A percentile compares a stretch with the other conserved stretches of the same genome.
These are phyloP conservation scores for Antarctomyces pellizariae DNA, from an alignment of 495 filamentous ascomycete species.

Conservation along the genomic window DNA sequence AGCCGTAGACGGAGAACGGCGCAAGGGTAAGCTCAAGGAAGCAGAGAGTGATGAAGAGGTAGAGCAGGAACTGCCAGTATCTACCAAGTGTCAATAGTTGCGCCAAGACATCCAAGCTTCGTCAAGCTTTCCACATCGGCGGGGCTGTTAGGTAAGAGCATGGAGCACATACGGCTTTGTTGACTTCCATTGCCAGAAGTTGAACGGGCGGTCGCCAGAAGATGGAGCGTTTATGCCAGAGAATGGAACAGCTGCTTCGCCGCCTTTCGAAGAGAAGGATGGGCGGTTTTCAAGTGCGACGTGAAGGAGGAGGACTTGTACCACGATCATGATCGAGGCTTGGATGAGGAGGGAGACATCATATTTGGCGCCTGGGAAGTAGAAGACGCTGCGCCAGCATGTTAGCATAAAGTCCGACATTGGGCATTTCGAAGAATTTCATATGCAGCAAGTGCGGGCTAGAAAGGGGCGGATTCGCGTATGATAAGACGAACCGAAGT, in stretches of 20 bases:
- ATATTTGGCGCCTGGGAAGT: conserved; percentile 78
- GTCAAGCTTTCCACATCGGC: background rate
- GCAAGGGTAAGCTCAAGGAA: conserved; percentile 51
- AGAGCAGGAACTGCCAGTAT: conserved; percentile 73
- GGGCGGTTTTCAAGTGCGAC: conserved; percentile 78
- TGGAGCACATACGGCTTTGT: conserved; percentile 44
- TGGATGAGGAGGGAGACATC: conserved; percentile 62
- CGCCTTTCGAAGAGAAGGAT: conserved; percentile 28
- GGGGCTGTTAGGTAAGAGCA: background rate
- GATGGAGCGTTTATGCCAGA: too few relatives aligned
- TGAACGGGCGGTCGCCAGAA: too few relatives aligned
- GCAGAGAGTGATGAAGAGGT: conserved; percentile 39
- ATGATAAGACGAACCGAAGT: conserved; percentile 37
- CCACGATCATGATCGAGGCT: conserved; percentile 62
- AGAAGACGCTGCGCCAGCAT: conserved; percentile 43
- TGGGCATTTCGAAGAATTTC: background rate
- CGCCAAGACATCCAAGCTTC: background rate
- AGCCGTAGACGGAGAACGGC: conserved; percentile 30
- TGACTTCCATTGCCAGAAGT: conserved; percentile 86
- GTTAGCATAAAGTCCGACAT: conserved; percentile 4
- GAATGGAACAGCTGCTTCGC: conserved; percentile 29
- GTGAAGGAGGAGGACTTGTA: conserved; percentile 68
- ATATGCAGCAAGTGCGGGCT: background rate
- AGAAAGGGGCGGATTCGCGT: background rate
- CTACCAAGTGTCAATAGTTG: conserved; percentile 19